Evolutionary conservation across 2,329 filamentous ascomycete species (phyloP).

Genomic region (Alternaria ventricosa): DNA sequence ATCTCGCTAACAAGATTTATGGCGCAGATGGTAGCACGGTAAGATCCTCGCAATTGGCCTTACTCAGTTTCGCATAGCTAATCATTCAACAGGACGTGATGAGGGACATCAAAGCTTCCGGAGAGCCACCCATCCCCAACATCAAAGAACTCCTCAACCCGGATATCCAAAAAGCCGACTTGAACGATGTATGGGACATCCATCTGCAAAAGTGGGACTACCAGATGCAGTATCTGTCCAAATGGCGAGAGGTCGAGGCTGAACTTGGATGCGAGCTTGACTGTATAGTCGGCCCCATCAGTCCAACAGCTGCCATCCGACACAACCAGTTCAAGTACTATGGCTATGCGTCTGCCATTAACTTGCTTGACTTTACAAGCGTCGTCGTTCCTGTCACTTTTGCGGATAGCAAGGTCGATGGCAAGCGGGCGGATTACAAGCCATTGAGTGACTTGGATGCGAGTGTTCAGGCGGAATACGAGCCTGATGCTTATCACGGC

Average conservation of each 20-base stretch:
- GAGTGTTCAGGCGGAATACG: constrained; percentile 8
- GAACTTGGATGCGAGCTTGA: constrained; percentile 5
- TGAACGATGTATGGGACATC: constrained; percentile 12
- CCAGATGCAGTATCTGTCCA: constrained; percentile 8
- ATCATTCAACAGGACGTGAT: constrained; percentile 39
- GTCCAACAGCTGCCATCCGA: constrained; percentile 26
- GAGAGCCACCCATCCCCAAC: constrained; percentile 12
- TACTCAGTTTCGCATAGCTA: background rate
- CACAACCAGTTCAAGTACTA: constrained; percentile 16
- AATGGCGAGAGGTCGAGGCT: background rate
- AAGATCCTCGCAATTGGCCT: background rate
- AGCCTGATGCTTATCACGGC: constrained; percentile 11
- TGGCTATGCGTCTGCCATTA: constrained; percentile 14
- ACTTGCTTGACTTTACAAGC: constrained; percentile 16
- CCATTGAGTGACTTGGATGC: constrained; percentile 26
- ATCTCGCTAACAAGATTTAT: constrained; percentile 6
- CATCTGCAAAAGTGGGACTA: constrained; percentile 15
- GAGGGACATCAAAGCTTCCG: constrained; percentile 53
- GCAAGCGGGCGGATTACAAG: constrained; percentile 10
- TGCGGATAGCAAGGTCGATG: constrained; percentile 22
- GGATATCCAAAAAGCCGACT: constrained; percentile 2
- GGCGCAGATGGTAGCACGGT: background rate
- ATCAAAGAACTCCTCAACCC: constrained; percentile 16
- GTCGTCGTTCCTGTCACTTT: constrained; percentile 30
- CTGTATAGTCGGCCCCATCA: constrained; percentile 17